Evolutionary conservation across 768 basidiomycete species (phyloP).

Genomic region (Lyophyllum semitale): DNA sequence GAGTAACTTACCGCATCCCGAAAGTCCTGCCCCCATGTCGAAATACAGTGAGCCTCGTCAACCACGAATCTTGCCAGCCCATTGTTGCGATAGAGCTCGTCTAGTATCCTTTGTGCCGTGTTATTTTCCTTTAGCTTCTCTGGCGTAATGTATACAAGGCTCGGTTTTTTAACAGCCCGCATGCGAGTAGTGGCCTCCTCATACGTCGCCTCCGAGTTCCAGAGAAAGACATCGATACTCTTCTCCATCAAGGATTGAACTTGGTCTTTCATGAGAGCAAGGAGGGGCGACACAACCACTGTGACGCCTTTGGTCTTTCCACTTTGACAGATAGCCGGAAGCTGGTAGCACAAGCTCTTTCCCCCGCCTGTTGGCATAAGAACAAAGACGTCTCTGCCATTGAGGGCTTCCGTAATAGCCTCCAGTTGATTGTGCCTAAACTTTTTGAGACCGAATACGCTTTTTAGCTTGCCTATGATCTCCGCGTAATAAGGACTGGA

Average conservation of each 20-base stretch:
- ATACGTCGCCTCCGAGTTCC: constrained; percentile 56
- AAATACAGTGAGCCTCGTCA: constrained; percentile 96
- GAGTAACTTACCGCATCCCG: constrained; percentile 66
- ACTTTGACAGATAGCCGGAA: constrained; percentile 80
- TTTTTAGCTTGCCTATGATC: constrained; percentile 51
- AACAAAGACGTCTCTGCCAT: constrained; percentile 87
- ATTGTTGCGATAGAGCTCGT: constrained; percentile 53
- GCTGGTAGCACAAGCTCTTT: constrained; percentile 86
- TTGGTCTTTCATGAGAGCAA: constrained; percentile 90
- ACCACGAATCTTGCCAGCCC: constrained; percentile 87
- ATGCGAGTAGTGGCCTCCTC: constrained; percentile 48
- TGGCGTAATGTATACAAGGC: constrained; percentile 87
- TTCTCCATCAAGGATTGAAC: constrained; percentile 65
- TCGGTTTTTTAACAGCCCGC: constrained; percentile 49
- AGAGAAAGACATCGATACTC: constrained; percentile 67
- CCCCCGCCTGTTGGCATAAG: constrained; percentile 97
- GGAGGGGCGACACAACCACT: constrained; percentile 86
- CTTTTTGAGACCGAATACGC: constrained; percentile 59
- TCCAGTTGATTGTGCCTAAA: constrained; percentile 89
- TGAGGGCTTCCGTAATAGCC: constrained; percentile 79
- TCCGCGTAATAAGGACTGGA: constrained; percentile 44
- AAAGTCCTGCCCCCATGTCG: constrained; percentile 93
- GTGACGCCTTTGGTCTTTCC: constrained; percentile 82
- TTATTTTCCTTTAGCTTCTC: constrained; percentile 77
- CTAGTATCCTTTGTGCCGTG: constrained; percentile 55